Evolutionary conservation across 1,139 yeast species (phyloP).

Genomic region (Groenewaldozyma auringiensis): DNA sequence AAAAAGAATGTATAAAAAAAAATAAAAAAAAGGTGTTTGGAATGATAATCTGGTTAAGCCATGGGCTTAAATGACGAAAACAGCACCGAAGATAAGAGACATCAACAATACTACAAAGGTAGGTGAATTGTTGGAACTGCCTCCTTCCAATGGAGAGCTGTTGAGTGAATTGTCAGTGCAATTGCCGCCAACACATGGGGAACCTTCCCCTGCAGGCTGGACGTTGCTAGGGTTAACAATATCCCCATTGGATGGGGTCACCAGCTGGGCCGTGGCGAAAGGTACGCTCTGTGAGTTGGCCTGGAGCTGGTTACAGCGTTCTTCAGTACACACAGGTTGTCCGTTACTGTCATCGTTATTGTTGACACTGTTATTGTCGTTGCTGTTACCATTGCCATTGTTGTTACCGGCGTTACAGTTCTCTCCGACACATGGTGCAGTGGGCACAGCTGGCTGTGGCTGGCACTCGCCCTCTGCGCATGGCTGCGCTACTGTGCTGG

Average conservation of each 20-base stretch:
- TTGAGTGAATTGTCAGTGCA: background rate
- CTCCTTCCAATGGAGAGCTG: background rate
- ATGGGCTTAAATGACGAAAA: background rate
- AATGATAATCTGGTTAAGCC: background rate
- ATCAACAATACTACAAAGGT: background rate
- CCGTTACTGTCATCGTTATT: too few species aligned
- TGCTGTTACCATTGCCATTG: background rate
- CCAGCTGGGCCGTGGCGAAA: background rate
- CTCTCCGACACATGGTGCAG: background rate
- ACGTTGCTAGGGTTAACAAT: background rate
- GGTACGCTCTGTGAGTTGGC: background rate
- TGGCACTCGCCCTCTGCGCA: background rate
- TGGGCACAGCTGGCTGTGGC: background rate
- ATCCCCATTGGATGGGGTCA: background rate
- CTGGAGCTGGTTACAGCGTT: background rate
- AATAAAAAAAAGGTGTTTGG: background rate
- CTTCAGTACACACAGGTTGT: background rate
- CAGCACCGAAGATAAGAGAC: background rate
- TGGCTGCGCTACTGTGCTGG: background rate
- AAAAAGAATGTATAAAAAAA: background rate
- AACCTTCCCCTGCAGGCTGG: background rate
- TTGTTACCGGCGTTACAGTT: background rate
- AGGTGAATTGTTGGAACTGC: background rate
- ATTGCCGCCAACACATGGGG: slow-evolving; percentile 1
- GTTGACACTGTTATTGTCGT: too few species aligned